These are phyloP conservation scores for Phytophthora citrophthora DNA, from an alignment of 352 stramenopile genomes.

Conservation along the genomic window DNA sequence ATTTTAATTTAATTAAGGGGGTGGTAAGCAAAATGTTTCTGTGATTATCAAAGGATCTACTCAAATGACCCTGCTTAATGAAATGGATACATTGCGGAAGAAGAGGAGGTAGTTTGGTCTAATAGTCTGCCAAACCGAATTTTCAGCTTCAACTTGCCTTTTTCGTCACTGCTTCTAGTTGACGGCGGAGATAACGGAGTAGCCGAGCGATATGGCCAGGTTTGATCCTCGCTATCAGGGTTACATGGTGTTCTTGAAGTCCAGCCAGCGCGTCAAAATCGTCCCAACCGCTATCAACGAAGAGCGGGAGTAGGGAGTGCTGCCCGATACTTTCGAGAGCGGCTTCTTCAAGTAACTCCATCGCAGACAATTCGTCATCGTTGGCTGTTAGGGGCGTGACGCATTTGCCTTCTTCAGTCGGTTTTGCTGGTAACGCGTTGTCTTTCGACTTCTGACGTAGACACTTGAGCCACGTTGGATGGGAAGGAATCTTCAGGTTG, in stretches of 20 bases:
- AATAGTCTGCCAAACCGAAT: too few species aligned
- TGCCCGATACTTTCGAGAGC: slow-evolving; percentile 24
- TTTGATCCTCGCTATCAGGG: too few species aligned
- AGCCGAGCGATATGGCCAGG: too few species aligned
- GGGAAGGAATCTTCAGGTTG: neutral
- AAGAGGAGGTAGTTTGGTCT: too few species aligned
- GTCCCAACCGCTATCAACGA: slow-evolving; percentile 32
- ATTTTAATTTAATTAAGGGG: neutral
- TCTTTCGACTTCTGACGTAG: neutral
- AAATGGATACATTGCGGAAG: too few species aligned
- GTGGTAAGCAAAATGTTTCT: neutral
- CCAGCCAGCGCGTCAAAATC: slow-evolving; percentile 23
- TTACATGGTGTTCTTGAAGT: too few species aligned
- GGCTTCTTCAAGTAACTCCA: neutral
- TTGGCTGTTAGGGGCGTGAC: neutral
- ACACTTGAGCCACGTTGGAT: slow-evolving; percentile 17
- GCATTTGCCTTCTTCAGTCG: neutral
- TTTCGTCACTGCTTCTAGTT: too few species aligned
- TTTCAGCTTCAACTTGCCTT: too few species aligned
- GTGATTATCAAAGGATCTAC: too few species aligned
- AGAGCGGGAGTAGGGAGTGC: slow-evolving; percentile 6
- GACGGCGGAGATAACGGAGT: too few species aligned
- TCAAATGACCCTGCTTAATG: too few species aligned
- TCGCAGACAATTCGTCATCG: neutral
- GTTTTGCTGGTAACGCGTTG: neutral